Evolutionary conservation across 306 rosid genomes (phyloP), one percentile per base, ranked within the genome.

Genomic region (Corylus heterophylla): DNA sequence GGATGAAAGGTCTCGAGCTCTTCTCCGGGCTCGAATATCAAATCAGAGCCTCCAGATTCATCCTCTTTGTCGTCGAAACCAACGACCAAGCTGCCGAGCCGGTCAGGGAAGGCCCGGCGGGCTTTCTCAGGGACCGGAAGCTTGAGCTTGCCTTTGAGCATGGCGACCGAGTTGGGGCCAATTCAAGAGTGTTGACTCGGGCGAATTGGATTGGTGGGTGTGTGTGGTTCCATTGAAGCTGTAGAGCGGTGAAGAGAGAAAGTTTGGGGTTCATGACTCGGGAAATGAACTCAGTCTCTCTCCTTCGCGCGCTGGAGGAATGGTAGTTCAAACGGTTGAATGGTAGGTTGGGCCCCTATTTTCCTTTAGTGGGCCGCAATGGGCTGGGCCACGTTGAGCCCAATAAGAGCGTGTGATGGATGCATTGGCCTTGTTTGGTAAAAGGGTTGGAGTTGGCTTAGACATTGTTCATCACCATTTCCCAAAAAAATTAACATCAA

Each of bases 1-100:
- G 94, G 92, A 74, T 25, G 86, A 83, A 93, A 82, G 37, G 90
- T 86, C 82, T 88, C 96, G 27, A 90, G 94, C 97, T 90, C 96
- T 75, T 89, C 92, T 0, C 96, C 97, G 8, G 76, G 74, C 42
- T 90, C 91, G 20, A 89, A 47, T 68, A 83, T 87, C n/a, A 75
- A 69, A 42, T 83, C 87, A 1, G 85, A 78, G 39, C 48, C 89
- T 18, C 42, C 83, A 16, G 50, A 63, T 18, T 75, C 83, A 2
- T 75, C 83, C 2, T 35, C 86, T 29, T 71, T 86, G 48, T 80
- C 90, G 8, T 90, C 83, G 37, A 85, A 83, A 1, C 89, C 90
- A 9, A 68, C 73, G 39, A 84, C 85, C 68, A 89, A 69, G 85
- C 91, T 90, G 54, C 95, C 95, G 12, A 92, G 87, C 20, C 76